Base-by-base conservation (phyloP, 139 green algal species). In the Coccomyxa sp. region DNA sequence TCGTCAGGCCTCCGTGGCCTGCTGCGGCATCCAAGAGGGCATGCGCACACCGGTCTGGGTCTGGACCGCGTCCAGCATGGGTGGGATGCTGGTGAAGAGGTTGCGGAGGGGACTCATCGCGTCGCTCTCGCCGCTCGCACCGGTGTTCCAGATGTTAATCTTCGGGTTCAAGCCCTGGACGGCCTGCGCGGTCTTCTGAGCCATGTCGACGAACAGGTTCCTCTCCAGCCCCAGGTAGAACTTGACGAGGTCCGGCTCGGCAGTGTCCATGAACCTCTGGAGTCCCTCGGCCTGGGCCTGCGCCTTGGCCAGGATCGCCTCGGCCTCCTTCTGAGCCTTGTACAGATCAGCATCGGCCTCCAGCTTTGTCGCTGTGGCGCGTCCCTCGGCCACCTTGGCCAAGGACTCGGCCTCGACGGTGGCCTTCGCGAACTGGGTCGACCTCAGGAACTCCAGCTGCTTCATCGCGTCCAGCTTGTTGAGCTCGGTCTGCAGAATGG, bases 61-160 rank as follows among this genome's bases (percentile, higher is more conserved):
- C 40, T 55, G 38, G 9, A 77, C 35, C 24, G 73, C 73, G 7
- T 77, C 73, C 73, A 77, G 73, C 73, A 77, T 77, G 38, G 73
- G 73, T 31, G 73, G 73, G 35, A 77, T 37, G 73, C 73, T 58
- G 7, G 27, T 68, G 73, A 77, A 77, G 35, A 77, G 73, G 73
- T 68, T 68, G 31, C 40, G 73, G 40, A 77, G 39, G 39, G 73
- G 29, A 7, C 9, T 39, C 73, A 77, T 77, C 44, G 44, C 44
- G 44, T 58, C 44, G 44, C 44, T 58, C 44, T 58, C 44, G 44
- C 44, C 44, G 44, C 44, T 58, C 44, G 73, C 70, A 29, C 70
- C 70, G 9, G 70, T 75, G 70, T 75, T 75, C 70, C 70, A 77
- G 18, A 77, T 58, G 73, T 77, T 77, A 39, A 77, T 68, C 73